These are phyloP conservation scores for Talaromyces sp. DNA, from an alignment of 2,329 filamentous ascomycete genomes.

Conservation along the genomic window DNA sequence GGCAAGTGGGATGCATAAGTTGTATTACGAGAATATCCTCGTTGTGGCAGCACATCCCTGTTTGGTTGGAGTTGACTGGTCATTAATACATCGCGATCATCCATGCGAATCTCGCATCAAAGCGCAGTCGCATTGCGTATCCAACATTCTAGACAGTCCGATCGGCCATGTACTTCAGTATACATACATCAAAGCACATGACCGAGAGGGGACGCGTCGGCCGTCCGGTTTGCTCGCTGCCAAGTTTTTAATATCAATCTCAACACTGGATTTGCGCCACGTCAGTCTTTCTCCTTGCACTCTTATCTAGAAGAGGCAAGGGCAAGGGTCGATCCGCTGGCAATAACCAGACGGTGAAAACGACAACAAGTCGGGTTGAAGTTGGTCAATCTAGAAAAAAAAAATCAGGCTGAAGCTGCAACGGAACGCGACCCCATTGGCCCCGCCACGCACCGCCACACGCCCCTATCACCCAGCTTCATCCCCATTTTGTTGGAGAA, in stretches of 20 bases:
- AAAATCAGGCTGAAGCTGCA: background rate
- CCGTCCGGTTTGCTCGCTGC: too few species aligned
- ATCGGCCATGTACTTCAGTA: too few species aligned
- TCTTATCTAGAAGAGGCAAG: background rate
- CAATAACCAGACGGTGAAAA: background rate
- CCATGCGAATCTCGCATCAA: too few species aligned
- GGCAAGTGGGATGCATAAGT: too few species aligned
- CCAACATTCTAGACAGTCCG: too few species aligned
- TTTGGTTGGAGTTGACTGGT: too few species aligned
- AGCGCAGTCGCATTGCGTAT: too few species aligned
- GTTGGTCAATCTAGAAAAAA: background rate
- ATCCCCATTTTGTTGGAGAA: constrained; percentile 1
- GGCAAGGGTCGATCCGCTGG: background rate
- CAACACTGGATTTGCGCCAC: background rate
- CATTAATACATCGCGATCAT: too few species aligned
- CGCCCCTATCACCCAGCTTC: constrained; percentile 12
- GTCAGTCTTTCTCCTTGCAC: background rate
- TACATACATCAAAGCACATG: too few species aligned
- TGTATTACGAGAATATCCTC: too few species aligned
- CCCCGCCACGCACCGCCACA: constrained; percentile 11
- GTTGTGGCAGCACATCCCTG: too few species aligned
- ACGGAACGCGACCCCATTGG: constrained; percentile 6
- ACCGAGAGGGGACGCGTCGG: too few species aligned
- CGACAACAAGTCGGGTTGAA: background rate
- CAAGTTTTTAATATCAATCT: background rate